Conservation (phyloP, 225 moss, liverwort and hornwort species). For the Pleurozium schreberi region DNA sequence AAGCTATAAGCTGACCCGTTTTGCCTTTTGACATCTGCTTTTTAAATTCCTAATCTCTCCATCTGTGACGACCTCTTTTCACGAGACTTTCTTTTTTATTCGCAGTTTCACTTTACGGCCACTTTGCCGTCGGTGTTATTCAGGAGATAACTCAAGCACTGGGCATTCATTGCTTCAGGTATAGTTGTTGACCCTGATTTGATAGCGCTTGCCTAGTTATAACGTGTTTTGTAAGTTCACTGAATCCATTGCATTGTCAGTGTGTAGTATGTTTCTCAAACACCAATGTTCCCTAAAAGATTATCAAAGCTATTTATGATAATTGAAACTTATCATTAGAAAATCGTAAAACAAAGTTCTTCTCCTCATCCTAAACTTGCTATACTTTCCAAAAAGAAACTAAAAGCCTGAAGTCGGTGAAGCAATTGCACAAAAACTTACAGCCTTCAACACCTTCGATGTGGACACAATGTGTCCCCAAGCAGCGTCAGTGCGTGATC, state of each 20-base stretch:
- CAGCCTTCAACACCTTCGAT: neutral
- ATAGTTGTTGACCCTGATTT: neutral
- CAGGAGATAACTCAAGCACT: constrained; percentile 79
- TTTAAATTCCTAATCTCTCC: neutral
- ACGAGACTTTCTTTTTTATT: neutral
- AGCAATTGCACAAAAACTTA: neutral
- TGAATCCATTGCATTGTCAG: neutral
- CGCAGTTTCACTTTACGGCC: constrained; percentile 66
- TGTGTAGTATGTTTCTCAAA: neutral
- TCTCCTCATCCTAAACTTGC: neutral
- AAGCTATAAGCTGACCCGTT: neutral
- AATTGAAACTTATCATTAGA: neutral
- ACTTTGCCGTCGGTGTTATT: constrained; percentile 71
- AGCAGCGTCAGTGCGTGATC: neutral
- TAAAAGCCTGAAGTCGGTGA: neutral
- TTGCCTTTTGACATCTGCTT: neutral
- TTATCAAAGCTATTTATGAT: neutral
- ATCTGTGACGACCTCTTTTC: neutral
- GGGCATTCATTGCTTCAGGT: constrained; percentile 97
- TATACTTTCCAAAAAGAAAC: neutral
- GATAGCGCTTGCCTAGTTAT: neutral
- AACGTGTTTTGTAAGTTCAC: neutral
- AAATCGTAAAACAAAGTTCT: neutral
- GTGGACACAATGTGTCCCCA: neutral
- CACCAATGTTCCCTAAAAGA: neutral